These are phyloP conservation scores for Diaporthe citri DNA, from an alignment of 2,329 filamentous ascomycete genomes.

Conservation along the genomic window DNA sequence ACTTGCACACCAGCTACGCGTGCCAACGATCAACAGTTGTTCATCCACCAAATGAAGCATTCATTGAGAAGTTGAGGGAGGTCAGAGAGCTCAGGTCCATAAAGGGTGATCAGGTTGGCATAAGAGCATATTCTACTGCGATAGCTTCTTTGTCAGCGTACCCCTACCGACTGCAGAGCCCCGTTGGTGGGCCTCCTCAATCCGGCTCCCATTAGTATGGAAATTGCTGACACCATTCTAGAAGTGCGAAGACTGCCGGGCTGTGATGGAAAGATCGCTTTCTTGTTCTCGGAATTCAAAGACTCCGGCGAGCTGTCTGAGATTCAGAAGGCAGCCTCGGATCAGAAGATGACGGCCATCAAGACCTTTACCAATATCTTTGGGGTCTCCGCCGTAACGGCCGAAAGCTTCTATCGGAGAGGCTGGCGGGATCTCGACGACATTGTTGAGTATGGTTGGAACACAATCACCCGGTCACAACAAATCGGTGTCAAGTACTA, in stretches of 20 bases:
- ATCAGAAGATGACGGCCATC: conserved; percentile 74
- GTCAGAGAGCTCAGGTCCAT: conserved; percentile 80
- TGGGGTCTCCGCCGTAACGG: conserved; percentile 89
- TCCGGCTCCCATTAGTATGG: not conserved
- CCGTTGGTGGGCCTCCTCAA: conserved; percentile 54
- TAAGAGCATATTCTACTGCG: conserved; percentile 87
- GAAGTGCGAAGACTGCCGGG: conserved; percentile 76
- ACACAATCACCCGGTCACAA: conserved; percentile 79
- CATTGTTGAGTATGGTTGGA: conserved; percentile 86
- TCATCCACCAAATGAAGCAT: conserved; percentile 78
- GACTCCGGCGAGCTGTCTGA: conserved; percentile 71
- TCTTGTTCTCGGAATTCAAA: conserved; percentile 82
- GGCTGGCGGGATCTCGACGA: conserved; percentile 90
- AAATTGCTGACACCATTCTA: conserved; percentile 40
- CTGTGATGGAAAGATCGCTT: conserved; percentile 83
- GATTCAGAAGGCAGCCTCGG: conserved; percentile 71
- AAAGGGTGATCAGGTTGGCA: conserved; percentile 80
- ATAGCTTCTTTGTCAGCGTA: conserved; percentile 90
- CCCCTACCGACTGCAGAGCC: conserved; percentile 63
- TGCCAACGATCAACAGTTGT: conserved; percentile 83
- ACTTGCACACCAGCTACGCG: conserved; percentile 75
- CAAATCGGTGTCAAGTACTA: conserved; percentile 97
- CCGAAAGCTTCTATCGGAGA: conserved; percentile 82
- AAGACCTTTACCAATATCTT: conserved; percentile 85
- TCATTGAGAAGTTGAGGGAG: conserved; percentile 80